Evolutionary conservation across 116 monocot genomes (phyloP), one percentile per base, ranked within the genome.

Genomic region (Zostera marina): DNA sequence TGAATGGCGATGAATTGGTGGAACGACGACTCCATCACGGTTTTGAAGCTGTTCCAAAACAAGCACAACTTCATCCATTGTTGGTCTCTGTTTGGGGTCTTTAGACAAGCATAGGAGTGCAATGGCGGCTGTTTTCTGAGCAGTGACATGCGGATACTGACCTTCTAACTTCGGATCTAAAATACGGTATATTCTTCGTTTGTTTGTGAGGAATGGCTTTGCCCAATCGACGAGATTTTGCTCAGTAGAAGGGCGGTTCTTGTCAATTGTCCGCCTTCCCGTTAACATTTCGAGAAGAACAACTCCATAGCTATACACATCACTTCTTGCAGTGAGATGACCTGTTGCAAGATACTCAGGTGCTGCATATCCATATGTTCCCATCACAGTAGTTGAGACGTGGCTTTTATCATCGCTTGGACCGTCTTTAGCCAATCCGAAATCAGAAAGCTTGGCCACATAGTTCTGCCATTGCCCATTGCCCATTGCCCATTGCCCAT

Each of bases 221-320:
- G 81, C 90, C 90, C 84, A 90, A 53, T 90, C 90, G 4, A 90
- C 90, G 25, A 90, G 67, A 61, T 77, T 81, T 58, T 90, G 90
- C 56, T 90, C 73, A 0, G 72, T 74, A 1, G 63, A 42, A 9
- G 90, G 90, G 2, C 84, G 81, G 69, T 81, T 90, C 73, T 90
- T 90, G 76, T 90, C 90, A 17, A 90, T 44, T 0, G 81, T 68
- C 7, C 90, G 65, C 22, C 72, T 60, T 1, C 84, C 90, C 0
- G 84, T 76, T 47, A 90, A 17, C 74, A 90, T 65, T 58, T 90
- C 90, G 11, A 90, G 64, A 16, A 90, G 84, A 45, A 90, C 90
- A 8, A 90, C 90, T 0, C 90, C 90, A 24, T 78, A 90, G 72
- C 90, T 79, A 53, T 90, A 90, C 8, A 90, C 81, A 45, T 90